Evolutionary conservation across 768 basidiomycete species (phyloP).

Genomic region (Trametopsis cervina): DNA sequence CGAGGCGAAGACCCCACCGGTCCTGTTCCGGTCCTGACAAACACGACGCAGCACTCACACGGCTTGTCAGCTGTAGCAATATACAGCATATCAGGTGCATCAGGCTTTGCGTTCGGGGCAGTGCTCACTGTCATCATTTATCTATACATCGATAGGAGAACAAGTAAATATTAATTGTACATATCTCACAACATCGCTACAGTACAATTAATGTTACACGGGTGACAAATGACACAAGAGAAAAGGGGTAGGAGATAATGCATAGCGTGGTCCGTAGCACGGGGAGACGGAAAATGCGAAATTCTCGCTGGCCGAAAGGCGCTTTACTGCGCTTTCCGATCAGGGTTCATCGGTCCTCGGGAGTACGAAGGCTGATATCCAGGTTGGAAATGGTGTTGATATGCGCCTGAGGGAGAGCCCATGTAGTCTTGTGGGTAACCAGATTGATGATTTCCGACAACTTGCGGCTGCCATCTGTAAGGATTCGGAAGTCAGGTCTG

Average conservation of each 20-base stretch:
- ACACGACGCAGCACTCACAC: slow-evolving; percentile 5
- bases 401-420: no score
- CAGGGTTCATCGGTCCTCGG: no score
- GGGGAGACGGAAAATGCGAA: no score
- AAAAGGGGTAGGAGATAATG: no score
- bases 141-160: slow-evolving; percentile 3
- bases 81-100: slow-evolving; percentile 22
- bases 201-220: not conserved
- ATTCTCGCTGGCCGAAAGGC: no score
- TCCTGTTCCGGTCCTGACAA: slow-evolving; percentile 15
- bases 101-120: slow-evolving; percentile 32
- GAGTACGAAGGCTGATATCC: slow-evolving; percentile 21
- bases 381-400: slow-evolving; percentile 12
- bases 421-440: not conserved
- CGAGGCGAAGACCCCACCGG: slow-evolving; percentile 37
- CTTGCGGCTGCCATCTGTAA: slow-evolving; percentile 9
- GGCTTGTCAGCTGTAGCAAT: slow-evolving; percentile 17
- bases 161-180: slow-evolving; percentile 7
- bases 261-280: no score
- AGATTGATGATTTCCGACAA: slow-evolving; percentile 1
- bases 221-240: no score
- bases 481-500: not conserved
- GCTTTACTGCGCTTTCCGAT: no score
- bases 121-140: slow-evolving; percentile 19
- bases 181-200: no score